These are phyloP conservation scores for Fusarium circinatum DNA, from an alignment of 2,329 filamentous ascomycete species.

Conservation along the genomic window DNA sequence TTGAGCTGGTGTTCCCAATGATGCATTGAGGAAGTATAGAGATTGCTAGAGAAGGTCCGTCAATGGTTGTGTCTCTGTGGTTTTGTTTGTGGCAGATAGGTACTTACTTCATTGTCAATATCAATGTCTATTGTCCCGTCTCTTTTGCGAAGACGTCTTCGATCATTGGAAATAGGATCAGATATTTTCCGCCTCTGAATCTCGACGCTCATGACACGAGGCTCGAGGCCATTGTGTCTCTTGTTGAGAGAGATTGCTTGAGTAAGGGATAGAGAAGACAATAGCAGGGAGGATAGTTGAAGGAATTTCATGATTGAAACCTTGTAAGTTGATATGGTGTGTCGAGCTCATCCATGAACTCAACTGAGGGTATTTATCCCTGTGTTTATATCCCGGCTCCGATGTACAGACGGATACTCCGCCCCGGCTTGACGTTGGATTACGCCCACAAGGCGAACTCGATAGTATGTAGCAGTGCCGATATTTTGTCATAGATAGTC, in stretches of 20 bases:
- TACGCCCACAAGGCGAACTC: neutral
- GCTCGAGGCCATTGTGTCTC: constrained; percentile 45
- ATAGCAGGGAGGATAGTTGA: constrained; percentile 38
- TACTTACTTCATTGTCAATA: constrained; percentile 67
- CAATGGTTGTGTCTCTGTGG: neutral
- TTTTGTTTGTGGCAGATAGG: too few species aligned
- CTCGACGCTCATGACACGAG: constrained; percentile 59
- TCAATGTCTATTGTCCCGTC: constrained; percentile 55
- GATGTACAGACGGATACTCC: neutral
- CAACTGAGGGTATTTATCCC: neutral
- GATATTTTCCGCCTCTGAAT: constrained; percentile 51
- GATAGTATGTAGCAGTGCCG: neutral
- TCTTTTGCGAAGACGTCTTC: constrained; percentile 54
- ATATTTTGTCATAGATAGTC: constrained; percentile 14
- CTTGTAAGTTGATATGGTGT: neutral
- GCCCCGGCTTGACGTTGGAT: neutral
- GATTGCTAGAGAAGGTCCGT: constrained; percentile 57
- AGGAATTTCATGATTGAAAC: constrained; percentile 51
- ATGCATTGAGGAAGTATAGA: constrained; percentile 71
- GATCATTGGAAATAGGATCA: constrained; percentile 58
- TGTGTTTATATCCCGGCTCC: constrained; percentile 7
- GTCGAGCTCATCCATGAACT: neutral
- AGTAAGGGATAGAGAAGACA: constrained; percentile 43
- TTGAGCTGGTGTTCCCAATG: constrained; percentile 71
- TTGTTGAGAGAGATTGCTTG: constrained; percentile 45